Evolutionary conservation across 345 rosid species (phyloP), one percentile per base, ranked within the genome.

Genomic region (Euphorbia tirucalli): DNA sequence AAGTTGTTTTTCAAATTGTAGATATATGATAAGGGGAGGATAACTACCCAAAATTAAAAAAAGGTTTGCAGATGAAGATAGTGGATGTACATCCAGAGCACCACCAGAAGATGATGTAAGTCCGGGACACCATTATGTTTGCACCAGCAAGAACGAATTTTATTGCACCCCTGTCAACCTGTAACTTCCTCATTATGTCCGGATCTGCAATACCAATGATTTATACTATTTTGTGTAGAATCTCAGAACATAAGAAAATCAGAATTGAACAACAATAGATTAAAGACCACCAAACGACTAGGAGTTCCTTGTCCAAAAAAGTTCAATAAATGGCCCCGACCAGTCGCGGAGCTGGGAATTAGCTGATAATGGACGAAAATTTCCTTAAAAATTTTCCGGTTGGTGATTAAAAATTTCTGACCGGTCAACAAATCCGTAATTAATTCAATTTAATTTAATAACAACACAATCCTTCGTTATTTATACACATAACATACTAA

Each of bases 121-220:
- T 76, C 99, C 99, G 82, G 98, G 98, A 65, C 99, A 93, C 98
- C n/a, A 93, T 96, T 76, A 96, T 93, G 85, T 96, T 96, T 77
- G 98, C 99, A 77, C 99, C 98, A 80, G 99, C 77, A 71, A 96
- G 89, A 43, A 96, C 97, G 82, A 89, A 93, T 81, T 75, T 96
- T 73, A 96, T 93, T 8, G 99, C 99, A 69, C 98, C 99, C 66
- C 99, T 87, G 74, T 93, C 99, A 44, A 96, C 99, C 81, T 91
- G 98, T 66, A 96, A 79, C 79, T 91, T 91, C 79, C 87, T 88
- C 98, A 96, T 96, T 81, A 96, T 89, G 63, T 85, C 82, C 32
- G 99, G 99, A 87, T 87, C 93, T 89, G 87, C 61, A 61, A 74
- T 56, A 30, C 52, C 61, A 49, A 49, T 0, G 4, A 49, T 5